phyloP scores from a whole-genome alignment of 768 basidiomycete genomes.

The Lactarius indigo region DNA sequence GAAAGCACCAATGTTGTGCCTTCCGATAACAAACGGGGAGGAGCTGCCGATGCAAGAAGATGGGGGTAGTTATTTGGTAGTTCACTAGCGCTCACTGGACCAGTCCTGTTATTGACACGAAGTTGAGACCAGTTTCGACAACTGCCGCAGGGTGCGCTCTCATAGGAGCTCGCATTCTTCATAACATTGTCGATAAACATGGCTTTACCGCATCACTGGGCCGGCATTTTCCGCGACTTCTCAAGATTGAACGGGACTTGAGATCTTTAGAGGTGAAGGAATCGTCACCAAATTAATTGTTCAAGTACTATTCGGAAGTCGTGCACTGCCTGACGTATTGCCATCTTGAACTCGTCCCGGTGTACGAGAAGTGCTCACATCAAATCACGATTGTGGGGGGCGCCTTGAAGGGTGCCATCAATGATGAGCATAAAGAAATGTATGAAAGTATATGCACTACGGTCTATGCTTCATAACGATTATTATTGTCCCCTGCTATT shows the following conservation, averaged over 20 bases:
- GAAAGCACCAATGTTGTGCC: constrained; percentile 24
- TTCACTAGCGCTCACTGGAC: no score
- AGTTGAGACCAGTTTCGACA: constrained; percentile 40
- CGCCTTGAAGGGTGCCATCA: constrained; percentile 42
- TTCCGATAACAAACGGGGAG: constrained; percentile 40
- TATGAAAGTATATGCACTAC: constrained; percentile 42
- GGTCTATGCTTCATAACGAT: no score
- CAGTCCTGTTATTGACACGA: constrained; percentile 41
- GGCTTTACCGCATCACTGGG: no score
- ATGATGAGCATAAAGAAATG: constrained; percentile 43
- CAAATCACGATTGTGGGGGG: constrained; percentile 41
- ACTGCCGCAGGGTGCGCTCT: constrained; percentile 33
- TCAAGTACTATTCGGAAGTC: constrained; percentile 50
- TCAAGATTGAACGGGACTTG: constrained; percentile 21
- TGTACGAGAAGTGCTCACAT: constrained; percentile 48
- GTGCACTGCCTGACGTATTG: constrained; percentile 50
- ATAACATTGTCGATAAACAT: no score
- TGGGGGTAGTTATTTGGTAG: constrained; percentile 61
- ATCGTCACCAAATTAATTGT: constrained; percentile 32
- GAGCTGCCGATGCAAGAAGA: no score
- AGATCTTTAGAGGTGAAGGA: background rate
- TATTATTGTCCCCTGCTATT: no score
- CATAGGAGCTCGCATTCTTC: background rate
- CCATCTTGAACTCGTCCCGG: constrained; percentile 42
- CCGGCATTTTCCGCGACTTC: constrained; percentile 28